phyloP scores from a whole-genome alignment of 2,329 filamentous ascomycete species.

The Ophiosphaerella korrae region DNA sequence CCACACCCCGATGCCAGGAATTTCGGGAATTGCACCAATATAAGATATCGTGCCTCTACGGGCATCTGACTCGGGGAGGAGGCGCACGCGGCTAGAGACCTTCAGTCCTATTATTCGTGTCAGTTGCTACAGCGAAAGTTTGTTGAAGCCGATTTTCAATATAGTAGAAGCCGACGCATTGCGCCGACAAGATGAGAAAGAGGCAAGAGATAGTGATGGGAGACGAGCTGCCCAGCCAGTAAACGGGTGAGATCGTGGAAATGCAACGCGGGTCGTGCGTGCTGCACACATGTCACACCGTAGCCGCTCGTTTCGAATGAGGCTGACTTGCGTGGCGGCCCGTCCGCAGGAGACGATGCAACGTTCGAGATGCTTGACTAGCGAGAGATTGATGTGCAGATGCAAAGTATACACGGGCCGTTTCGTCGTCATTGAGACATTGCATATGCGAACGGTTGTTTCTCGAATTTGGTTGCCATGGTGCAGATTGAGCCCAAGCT shows the following conservation, averaged over 20 bases:
- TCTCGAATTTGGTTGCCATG: constrained; percentile 5
- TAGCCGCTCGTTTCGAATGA: constrained; percentile 13
- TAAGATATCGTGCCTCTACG: constrained; percentile 73
- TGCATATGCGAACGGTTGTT: not conserved
- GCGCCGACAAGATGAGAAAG: not conserved
- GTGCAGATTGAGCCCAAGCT: too few species aligned
- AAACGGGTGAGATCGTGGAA: not conserved
- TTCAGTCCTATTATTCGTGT: constrained; percentile 28
- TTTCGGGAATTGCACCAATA: constrained; percentile 75
- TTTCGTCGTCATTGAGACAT: constrained; percentile 4
- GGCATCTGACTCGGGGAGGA: constrained; percentile 66
- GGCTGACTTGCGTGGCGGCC: constrained; percentile 26
- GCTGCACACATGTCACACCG: constrained; percentile 26
- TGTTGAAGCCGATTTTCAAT: constrained; percentile 14
- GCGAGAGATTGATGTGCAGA: constrained; percentile 17
- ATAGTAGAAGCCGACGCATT: constrained; percentile 1
- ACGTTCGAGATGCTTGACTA: constrained; percentile 9
- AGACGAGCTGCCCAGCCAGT: constrained; percentile 2
- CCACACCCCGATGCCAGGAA: constrained; percentile 70
- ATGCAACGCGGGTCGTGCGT: constrained; percentile 3
- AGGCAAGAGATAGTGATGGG: constrained; percentile 1
- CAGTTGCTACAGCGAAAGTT: not conserved
- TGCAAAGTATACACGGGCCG: constrained; percentile 9
- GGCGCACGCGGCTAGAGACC: constrained; percentile 41
- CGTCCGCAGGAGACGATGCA: constrained; percentile 19